These are phyloP conservation scores for Colletotrichum horii DNA, from an alignment of 2,329 filamentous ascomycete genomes.

Conservation along the genomic window DNA sequence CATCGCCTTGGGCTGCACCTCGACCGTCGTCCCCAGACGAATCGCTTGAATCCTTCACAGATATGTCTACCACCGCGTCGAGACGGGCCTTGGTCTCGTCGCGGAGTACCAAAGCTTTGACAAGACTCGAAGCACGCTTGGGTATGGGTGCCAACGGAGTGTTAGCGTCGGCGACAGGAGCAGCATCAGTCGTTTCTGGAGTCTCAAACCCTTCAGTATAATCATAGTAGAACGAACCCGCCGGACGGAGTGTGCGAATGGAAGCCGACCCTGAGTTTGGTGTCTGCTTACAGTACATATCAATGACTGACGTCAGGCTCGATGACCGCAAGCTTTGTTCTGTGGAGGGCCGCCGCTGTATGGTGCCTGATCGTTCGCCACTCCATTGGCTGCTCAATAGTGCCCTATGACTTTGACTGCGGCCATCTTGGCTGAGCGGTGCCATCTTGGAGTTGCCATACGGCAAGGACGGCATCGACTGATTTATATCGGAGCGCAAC, in stretches of 20 bases:
- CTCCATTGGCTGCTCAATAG: constrained; percentile 5
- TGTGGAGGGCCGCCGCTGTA: constrained; percentile 36
- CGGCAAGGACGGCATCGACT: constrained; percentile 45
- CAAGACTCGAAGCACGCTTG: constrained; percentile 26
- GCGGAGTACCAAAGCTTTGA: constrained; percentile 30
- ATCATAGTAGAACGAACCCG: constrained; percentile 54
- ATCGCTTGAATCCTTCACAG: constrained; percentile 20
- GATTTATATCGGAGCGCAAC: constrained; percentile 43
- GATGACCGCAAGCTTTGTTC: constrained; percentile 46
- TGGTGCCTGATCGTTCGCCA: constrained; percentile 32
- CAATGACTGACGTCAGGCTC: constrained; percentile 55
- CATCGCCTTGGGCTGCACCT: background rate
- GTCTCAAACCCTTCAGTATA: constrained; percentile 57
- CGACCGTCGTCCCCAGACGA: constrained; percentile 5
- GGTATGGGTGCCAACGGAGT: constrained; percentile 36
- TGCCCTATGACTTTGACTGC: constrained; percentile 25
- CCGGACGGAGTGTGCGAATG: constrained; percentile 31
- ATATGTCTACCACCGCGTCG: constrained; percentile 18
- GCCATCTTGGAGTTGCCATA: constrained; percentile 1
- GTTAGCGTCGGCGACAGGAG: background rate
- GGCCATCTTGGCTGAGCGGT: constrained; percentile 19
- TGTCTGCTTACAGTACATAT: constrained; percentile 46
- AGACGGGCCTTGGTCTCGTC: constrained; percentile 24
- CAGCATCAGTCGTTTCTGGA: constrained; percentile 20
- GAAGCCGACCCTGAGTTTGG: constrained; percentile 26